phyloP scores from a whole-genome alignment of 1,139 yeast genomes.

The Nakaseomyces kungkrabaensis region DNA sequence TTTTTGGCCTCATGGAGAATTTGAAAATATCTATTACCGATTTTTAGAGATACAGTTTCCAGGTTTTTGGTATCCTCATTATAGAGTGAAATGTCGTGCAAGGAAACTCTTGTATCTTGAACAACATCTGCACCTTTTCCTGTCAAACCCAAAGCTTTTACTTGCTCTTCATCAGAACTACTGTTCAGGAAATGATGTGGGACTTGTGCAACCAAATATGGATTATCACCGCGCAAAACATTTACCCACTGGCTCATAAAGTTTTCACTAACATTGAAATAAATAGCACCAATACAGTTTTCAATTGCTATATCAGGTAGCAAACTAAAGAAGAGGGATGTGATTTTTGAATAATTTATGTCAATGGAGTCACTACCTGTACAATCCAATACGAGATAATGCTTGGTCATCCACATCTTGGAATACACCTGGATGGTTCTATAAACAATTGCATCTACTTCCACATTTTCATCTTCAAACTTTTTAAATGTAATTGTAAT shows the following conservation, averaged over 20 bases:
- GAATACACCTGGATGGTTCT: slow-evolving; percentile 56
- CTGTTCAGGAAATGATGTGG: slow-evolving; percentile 32
- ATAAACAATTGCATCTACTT: slow-evolving; percentile 52
- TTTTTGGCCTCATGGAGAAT: slow-evolving; percentile 36
- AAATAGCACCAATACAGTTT: slow-evolving; percentile 49
- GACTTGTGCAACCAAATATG: slow-evolving; percentile 12
- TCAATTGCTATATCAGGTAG: slow-evolving; percentile 39
- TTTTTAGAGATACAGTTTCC: slow-evolving; percentile 48
- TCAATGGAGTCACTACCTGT: slow-evolving; percentile 42
- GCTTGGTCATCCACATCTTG: slow-evolving; percentile 65
- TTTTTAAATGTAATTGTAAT: slow-evolving; percentile 44
- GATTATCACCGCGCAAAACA: slow-evolving; percentile 15
- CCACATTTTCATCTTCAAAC: slow-evolving; percentile 36
- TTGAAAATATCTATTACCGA: slow-evolving; percentile 64
- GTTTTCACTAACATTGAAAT: slow-evolving; percentile 48
- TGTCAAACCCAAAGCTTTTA: slow-evolving; percentile 43
- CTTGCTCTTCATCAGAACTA: slow-evolving; percentile 39
- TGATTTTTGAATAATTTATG: slow-evolving; percentile 19
- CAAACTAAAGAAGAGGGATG: slow-evolving; percentile 32
- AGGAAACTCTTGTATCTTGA: slow-evolving; percentile 46
- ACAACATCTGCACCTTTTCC: slow-evolving; percentile 30
- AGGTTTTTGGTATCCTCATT: slow-evolving; percentile 35
- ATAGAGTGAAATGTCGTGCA: slow-evolving; percentile 32
- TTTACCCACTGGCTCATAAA: slow-evolving; percentile 32
- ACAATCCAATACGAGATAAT: slow-evolving; percentile 55